phyloP scores from a whole-genome alignment of 2,329 filamentous ascomycete genomes.

The Penicillium brasilianum region DNA sequence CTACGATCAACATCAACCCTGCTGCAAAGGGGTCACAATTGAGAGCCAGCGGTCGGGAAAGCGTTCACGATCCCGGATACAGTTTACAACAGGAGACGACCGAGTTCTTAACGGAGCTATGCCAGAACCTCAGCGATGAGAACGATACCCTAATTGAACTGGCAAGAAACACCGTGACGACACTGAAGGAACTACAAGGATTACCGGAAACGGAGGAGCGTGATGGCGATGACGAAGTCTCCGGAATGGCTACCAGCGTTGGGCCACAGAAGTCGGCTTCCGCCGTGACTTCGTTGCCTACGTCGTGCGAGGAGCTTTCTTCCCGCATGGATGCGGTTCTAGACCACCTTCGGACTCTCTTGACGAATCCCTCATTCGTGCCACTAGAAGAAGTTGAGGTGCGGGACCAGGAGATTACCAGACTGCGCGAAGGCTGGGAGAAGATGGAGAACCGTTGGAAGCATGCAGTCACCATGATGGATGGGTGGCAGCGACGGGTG shows the following conservation, averaged over 20 bases:
- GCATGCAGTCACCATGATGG: conserved; percentile 88
- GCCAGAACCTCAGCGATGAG: conserved; percentile 83
- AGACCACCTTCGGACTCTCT: conserved; percentile 77
- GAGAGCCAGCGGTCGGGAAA: conserved; percentile 42
- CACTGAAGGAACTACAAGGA: conserved; percentile 66
- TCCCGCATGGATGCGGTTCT: conserved; percentile 76
- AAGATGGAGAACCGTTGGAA: conserved; percentile 91
- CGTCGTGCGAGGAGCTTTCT: conserved; percentile 71
- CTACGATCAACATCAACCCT: conserved; percentile 54
- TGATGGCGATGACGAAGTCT: conserved; percentile 40
- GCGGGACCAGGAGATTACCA: conserved; percentile 87
- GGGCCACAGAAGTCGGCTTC: conserved; percentile 30
- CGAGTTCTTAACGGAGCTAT: conserved; percentile 83
- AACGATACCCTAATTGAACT: conserved; percentile 81
- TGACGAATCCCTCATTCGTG: conserved; percentile 96
- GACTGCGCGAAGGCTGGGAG: conserved; percentile 84
- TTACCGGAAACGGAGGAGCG: conserved; percentile 42
- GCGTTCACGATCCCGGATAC: conserved; percentile 63
- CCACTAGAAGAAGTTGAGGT: conserved; percentile 91
- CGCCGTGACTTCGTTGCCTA: conserved; percentile 55
- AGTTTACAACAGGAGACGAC: conserved; percentile 86
- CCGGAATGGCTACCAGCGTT: conserved; percentile 33
- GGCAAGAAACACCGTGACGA: conserved; percentile 71
- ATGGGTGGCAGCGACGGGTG: conserved; percentile 87
- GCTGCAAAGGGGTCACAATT: conserved; percentile 41